Percentiles rank a stretch among this genome's conserved stretches.
These are phyloP conservation scores for Fusarium anguioides DNA, from an alignment of 2,329 filamentous ascomycete genomes.

Conservation along the genomic window DNA sequence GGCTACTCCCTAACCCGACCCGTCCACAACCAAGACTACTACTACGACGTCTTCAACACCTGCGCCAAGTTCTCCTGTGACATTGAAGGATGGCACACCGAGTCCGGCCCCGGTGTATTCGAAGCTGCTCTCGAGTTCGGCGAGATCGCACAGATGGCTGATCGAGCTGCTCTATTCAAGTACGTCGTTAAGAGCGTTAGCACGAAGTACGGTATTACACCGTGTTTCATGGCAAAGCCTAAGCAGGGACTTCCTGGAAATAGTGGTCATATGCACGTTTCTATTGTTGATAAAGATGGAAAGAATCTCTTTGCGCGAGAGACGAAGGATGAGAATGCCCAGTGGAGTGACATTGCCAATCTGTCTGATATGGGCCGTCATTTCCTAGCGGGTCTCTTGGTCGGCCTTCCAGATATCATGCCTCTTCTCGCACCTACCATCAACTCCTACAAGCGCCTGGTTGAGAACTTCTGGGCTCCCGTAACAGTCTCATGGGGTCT, in stretches of 20 bases:
- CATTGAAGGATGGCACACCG: slow-evolving; percentile 96
- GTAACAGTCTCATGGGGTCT: slow-evolving; percentile 98
- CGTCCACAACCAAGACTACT: slow-evolving; percentile 91
- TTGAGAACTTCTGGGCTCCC: slow-evolving; percentile 99
- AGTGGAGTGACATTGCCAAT: slow-evolving; percentile 79
- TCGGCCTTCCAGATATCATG: slow-evolving; percentile 94
- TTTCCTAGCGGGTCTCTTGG: slow-evolving; percentile 90
- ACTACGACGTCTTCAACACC: slow-evolving; percentile 85
- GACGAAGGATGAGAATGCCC: slow-evolving; percentile 74
- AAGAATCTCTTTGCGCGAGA: slow-evolving; percentile 87
- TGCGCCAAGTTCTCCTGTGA: slow-evolving; percentile 82
- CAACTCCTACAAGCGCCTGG: slow-evolving; percentile 97
- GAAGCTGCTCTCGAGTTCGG: slow-evolving; percentile 95
- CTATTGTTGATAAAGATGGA: slow-evolving; percentile 81
- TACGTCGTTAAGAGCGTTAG: slow-evolving; percentile 91
- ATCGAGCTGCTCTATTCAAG: slow-evolving; percentile 93
- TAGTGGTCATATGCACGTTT: slow-evolving; percentile 95
- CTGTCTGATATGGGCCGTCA: slow-evolving; percentile 91
- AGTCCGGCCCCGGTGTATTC: slow-evolving; percentile 92
- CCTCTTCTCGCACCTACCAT: slow-evolving; percentile 92
- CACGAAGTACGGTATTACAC: slow-evolving; percentile 88
- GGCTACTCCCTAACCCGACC: slow-evolving; percentile 91
- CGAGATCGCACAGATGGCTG: slow-evolving; percentile 89
- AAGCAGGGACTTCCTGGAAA: slow-evolving; percentile 91
- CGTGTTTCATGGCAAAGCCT: slow-evolving; percentile 99